Percentiles rank a stretch among this genome's conserved stretches.
Evolutionary conservation across 441 rosid species (phyloP).

Genomic region (Gossypium armourianum): DNA sequence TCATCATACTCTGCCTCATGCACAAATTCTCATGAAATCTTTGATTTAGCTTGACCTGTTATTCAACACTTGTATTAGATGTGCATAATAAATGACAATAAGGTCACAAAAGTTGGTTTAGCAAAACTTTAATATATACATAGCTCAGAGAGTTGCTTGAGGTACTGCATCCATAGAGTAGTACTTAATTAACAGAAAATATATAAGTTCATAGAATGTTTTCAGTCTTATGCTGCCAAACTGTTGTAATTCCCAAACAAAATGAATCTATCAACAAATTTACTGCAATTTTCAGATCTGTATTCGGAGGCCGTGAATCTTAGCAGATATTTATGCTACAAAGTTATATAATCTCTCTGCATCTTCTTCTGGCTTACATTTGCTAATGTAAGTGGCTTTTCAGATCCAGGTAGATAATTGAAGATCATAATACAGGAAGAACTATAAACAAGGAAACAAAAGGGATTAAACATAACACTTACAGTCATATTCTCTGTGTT

Average conservation of each 20-base stretch:
- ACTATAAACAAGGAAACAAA: neutral
- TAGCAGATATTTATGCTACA: neutral
- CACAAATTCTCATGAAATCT: conserved; percentile 67
- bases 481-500: conserved; percentile 97
- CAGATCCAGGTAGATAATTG: conserved; percentile 9
- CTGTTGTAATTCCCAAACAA: neutral
- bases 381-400: neutral
- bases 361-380: conserved; percentile 6
- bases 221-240: neutral
- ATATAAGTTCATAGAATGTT: neutral
- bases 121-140: neutral
- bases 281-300: neutral
- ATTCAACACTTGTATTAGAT: conserved; percentile 11
- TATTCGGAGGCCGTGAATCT: neutral
- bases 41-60: conserved; percentile 75
- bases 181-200: neutral
- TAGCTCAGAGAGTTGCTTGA: neutral
- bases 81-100: conserved; percentile 1
- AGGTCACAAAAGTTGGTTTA: neutral
- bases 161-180: neutral
- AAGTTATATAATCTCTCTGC: neutral
- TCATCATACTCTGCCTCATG: conserved; percentile 92
- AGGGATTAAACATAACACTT: conserved; percentile 25
- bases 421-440: conserved; percentile 4
- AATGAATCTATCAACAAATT: neutral